Conservation (phyloP, 345 rosid genomes). For the Eucalyptus curtisii region DNA sequence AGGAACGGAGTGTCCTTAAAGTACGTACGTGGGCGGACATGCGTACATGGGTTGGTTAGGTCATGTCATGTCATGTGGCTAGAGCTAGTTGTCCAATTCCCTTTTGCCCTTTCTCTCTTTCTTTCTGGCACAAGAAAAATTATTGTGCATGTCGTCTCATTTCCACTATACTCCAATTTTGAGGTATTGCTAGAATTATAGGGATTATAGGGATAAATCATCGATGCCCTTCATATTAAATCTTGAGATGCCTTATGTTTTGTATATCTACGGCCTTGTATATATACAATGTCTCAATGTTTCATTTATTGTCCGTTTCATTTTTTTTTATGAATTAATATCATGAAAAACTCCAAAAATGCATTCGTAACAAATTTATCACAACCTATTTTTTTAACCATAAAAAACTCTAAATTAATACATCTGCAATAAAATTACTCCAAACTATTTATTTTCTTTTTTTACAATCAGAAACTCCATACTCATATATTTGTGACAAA, state of each 20-base stretch:
- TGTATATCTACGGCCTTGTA: not conserved
- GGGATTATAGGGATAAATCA: not conserved
- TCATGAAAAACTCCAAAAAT: too few relatives aligned
- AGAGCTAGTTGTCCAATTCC: not conserved
- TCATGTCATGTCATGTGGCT: not conserved
- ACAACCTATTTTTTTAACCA: rapidly evolving
- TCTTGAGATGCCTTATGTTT: not conserved
- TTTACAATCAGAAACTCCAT: too few relatives aligned
- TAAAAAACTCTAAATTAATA: too few relatives aligned
- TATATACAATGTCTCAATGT: not conserved
- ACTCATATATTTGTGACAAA: too few relatives aligned
- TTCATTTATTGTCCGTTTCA: not conserved
- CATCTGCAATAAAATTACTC: too few relatives aligned
- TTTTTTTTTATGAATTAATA: not conserved
- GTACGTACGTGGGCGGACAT: not conserved
- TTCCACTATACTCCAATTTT: not conserved
- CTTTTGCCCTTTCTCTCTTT: not conserved
- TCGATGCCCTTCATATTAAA: not conserved
- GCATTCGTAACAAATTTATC: not conserved
- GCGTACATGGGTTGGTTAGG: not conserved
- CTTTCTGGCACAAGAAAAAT: not conserved
- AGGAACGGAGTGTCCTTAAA: not conserved
- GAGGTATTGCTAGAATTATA: not conserved
- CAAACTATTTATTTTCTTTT: too few relatives aligned
- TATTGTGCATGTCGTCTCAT: not conserved